Evolutionary conservation across 768 basidiomycete species (phyloP).

Genomic region (Lactarius pseudohatsudake): DNA sequence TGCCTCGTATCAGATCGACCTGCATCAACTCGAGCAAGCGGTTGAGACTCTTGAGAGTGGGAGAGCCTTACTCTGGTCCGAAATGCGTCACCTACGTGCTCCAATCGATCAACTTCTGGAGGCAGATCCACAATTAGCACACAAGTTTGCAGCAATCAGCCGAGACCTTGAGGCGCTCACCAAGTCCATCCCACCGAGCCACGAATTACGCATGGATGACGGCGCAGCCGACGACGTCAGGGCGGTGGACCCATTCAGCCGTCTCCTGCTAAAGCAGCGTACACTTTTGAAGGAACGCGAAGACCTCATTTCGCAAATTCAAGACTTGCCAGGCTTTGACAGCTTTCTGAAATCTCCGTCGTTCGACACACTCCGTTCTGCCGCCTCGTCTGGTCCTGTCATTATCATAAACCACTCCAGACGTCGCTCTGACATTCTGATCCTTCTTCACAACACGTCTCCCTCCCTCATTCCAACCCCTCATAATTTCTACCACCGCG

Average conservation of each 20-base stretch:
- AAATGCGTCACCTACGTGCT: neutral
- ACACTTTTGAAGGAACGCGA: neutral
- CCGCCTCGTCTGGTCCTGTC: neutral
- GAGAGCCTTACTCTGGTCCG: neutral
- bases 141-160: neutral
- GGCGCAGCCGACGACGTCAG: neutral
- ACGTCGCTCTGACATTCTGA: neutral
- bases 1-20: neutral
- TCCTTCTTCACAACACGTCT: neutral
- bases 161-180: neutral
- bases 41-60: neutral
- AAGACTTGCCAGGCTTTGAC: neutral
- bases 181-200: neutral
- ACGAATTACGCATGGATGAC: neutral
- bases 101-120: neutral
- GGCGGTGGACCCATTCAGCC: neutral
- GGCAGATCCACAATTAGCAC: neutral
- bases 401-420: neutral
- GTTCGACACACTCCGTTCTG: neutral
- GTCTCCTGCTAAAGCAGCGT: neutral
- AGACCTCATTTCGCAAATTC: neutral
- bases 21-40: neutral
- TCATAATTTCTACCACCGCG: neutral
- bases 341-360: neutral
- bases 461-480: neutral